Conservation (phyloP, 148 eudicot species). For the Cornus florida region DNA sequence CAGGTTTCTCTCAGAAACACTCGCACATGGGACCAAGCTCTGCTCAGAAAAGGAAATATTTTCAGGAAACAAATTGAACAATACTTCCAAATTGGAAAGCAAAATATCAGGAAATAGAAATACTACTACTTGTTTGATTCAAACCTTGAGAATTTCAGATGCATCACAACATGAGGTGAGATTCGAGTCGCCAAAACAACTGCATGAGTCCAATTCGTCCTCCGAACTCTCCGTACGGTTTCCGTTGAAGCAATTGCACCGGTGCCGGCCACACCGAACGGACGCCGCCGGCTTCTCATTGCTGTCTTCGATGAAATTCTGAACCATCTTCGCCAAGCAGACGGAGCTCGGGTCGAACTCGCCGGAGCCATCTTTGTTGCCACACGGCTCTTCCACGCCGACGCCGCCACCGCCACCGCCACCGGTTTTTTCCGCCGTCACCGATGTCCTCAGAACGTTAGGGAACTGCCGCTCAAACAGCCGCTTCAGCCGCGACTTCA, state of each 20-base stretch:
- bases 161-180: conserved; percentile 37
- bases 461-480: conserved; percentile 51
- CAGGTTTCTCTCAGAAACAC: conserved; percentile 63
- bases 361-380: conserved; percentile 23
- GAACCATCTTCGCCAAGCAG: conserved; percentile 86
- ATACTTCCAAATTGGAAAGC: background rate
- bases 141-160: conserved; percentile 68
- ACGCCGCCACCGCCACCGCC: conserved; percentile 18
- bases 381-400: conserved; percentile 7
- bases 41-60: conserved; percentile 14
- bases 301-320: conserved; percentile 78
- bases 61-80: background rate
- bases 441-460: conserved; percentile 36
- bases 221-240: conserved; percentile 60
- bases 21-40: conserved; percentile 70
- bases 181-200: conserved; percentile 34
- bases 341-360: conserved; percentile 82
- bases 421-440: conserved; percentile 32
- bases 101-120: too few relatives aligned
- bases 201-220: conserved; percentile 27
- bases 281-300: conserved; percentile 44
- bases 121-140: too few relatives aligned
- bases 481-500: conserved; percentile 61
- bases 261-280: conserved; percentile 41
- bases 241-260: conserved; percentile 76